Evolutionary conservation across 106 monocot species (phyloP), one percentile per base, ranked within the genome.

Genomic region (Chionographis japonica): DNA sequence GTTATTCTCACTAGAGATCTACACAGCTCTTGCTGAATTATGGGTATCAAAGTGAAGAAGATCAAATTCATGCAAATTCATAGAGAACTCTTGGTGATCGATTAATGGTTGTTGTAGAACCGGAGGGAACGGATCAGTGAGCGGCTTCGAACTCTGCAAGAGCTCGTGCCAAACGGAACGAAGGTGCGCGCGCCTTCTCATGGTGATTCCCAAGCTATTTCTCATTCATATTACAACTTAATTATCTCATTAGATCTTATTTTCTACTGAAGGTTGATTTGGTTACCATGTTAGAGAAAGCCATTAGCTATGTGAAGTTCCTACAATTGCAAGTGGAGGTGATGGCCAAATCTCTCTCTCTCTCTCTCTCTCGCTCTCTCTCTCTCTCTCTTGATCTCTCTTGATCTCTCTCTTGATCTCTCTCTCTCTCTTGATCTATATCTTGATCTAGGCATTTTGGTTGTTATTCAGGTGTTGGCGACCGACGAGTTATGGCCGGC

Each of bases 301-400:
- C 95, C 15, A 95, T 95, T 8, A 84, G 73, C 71, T 95, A 95
- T 75, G 95, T 95, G 14, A 95, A 95, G 77, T 95, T 95, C 58
- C 95, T 95, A 50, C 95, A 95, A 39, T 72, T 95, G 78, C 95
- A 95, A 92, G 92, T 92, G 62, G 92, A 97, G 89, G 97, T 97
- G 46, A 68, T 43, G 8, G 37, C 9, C 18, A 1, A 57, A 3
- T 18, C 27, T 27, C 27, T 27, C 27, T 27, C 27, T 27, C 27
- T 27, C 27, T 27, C 27, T 27, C 27, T 27, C 27, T 27, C 27
- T 27, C 27, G 0, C 27, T 27, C 27, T 27, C 27, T 27, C 27
- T 40, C 6, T 63, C 8, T 10, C 9, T 46, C 9, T 10, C 9
- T 6, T 46, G 43, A 46, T 46, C n/a, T n/a, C n/a, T n/a, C n/a